These are phyloP conservation scores for Priceomyces castillae DNA, from an alignment of 805 yeast species.

Conservation along the genomic window DNA sequence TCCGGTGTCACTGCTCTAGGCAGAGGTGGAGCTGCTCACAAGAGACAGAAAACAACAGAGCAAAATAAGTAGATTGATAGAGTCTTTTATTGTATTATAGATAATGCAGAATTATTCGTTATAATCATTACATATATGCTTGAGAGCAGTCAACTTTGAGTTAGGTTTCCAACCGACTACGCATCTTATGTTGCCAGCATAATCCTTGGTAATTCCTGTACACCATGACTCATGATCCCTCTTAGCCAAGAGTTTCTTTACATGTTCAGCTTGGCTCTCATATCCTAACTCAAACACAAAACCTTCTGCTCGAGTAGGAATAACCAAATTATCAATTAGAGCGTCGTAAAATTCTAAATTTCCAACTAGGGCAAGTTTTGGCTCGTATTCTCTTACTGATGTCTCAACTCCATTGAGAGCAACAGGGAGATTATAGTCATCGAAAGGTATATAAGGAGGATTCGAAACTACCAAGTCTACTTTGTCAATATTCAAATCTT, in stretches of 20 bases:
- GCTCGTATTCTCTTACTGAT: conserved; percentile 75
- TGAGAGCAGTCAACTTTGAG: conserved; percentile 10
- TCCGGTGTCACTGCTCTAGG: conserved; percentile 63
- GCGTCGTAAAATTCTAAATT: conserved; percentile 66
- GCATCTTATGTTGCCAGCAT: conserved; percentile 52
- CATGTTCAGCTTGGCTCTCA: conserved; percentile 49
- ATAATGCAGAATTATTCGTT: conserved; percentile 2
- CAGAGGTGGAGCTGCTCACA: conserved; percentile 52
- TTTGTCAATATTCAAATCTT: neutral
- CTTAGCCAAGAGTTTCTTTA: conserved; percentile 19
- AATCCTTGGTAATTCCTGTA: conserved; percentile 48
- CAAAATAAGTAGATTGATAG: neutral
- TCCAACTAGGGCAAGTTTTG: conserved; percentile 76
- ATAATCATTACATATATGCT: conserved; percentile 8
- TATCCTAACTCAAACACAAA: conserved; percentile 81
- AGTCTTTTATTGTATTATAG: neutral
- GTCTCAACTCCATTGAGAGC: conserved; percentile 44
- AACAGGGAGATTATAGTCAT: conserved; percentile 39
- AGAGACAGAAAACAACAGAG: conserved; percentile 23
- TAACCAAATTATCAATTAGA: conserved; percentile 46
- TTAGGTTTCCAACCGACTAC: conserved; percentile 57
- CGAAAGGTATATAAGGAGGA: conserved; percentile 79
- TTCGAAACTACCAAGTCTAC: conserved; percentile 70
- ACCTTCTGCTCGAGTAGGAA: conserved; percentile 43
- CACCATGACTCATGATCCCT: conserved; percentile 41